Evolutionary conservation across 768 basidiomycete species (phyloP), one percentile per base, ranked within the genome.

Genomic region (Leccinellum rugosiceps): DNA sequence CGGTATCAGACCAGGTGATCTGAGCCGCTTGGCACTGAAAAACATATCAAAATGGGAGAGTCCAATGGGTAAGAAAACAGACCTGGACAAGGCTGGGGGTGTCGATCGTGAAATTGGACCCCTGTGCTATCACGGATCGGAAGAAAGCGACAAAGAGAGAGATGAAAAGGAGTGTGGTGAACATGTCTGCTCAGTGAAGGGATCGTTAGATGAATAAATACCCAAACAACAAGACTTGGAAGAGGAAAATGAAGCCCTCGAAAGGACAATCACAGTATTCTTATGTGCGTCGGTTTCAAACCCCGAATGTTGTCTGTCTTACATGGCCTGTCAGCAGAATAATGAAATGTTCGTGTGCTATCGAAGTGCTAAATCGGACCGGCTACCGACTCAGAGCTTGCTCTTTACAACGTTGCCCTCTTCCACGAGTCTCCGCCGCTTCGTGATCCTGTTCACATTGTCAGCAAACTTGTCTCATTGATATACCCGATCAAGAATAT

Each of bases 161-260:
- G 75, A 83, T 69, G 58, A 81, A 80, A 89, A 90, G 52, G 88
- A 92, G 74, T 75, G 90, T 88, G 77, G 83, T 76, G 81, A 85
- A 85, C 90, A 92, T 92, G 74, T 72, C 73, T 63, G 60, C 59
- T 59, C 60, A 41, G 62, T 32, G 38, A 60, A 52, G 21, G 38
- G 23, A 38, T 32, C 30, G 49, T 41, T 10, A 44, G 14, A 28
- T 32, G 51, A 41, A 55, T 63, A 61, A 62, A 62, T 63, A 64
- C 35, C 34, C 21, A 23, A 3, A 49, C 11, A 23, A 46, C 8
- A 21, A n/a, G 41, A 43, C 17, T 43, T 3, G 14, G 15, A 23
- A 23, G 23, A 46, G 23, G 44, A 14, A 25, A 15, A 45, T 25
- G 15, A 15, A 21, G 45, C 3, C 23, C 7, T 17, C 13, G 28